Conservation (phyloP, 2,329 filamentous ascomycete genomes). For the Diplodia sapinea region DNA sequence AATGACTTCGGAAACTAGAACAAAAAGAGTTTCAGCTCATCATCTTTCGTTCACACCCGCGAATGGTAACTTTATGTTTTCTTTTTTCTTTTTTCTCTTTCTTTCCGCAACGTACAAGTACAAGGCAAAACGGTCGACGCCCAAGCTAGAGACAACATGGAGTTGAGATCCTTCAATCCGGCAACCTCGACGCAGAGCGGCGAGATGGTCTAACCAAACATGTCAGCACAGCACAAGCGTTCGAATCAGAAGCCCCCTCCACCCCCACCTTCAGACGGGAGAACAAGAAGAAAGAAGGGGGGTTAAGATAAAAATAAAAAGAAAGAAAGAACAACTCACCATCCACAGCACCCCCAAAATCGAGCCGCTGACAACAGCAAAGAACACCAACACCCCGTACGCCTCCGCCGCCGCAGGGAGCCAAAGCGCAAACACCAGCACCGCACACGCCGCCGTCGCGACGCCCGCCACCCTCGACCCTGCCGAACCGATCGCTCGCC, state of each 20-base stretch:
- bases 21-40: conserved; percentile 2
- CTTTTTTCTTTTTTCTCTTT: neutral
- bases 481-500: conserved; percentile 53
- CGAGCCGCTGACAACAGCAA: conserved; percentile 52
- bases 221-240: neutral
- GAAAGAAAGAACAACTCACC: conserved; percentile 35
- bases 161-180: conserved; percentile 49
- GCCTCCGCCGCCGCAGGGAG: conserved; percentile 51
- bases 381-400: conserved; percentile 53
- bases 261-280: too few species aligned
- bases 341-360: conserved; percentile 58
- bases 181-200: conserved; percentile 51
- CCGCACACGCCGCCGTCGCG: conserved; percentile 41
- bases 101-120: conserved; percentile 44
- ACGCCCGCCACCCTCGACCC: conserved; percentile 51
- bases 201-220: conserved; percentile 43
- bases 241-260: too few species aligned
- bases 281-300: too few species aligned
- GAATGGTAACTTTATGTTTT: neutral
- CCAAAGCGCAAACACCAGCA: conserved; percentile 55
- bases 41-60: neutral
- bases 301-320: too few species aligned
- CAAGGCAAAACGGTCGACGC: conserved; percentile 46
- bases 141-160: conserved; percentile 49
- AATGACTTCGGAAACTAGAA: conserved; percentile 48